These are phyloP conservation scores for Tricholoma flavovirens DNA, from an alignment of 768 basidiomycete genomes.

Conservation along the genomic window DNA sequence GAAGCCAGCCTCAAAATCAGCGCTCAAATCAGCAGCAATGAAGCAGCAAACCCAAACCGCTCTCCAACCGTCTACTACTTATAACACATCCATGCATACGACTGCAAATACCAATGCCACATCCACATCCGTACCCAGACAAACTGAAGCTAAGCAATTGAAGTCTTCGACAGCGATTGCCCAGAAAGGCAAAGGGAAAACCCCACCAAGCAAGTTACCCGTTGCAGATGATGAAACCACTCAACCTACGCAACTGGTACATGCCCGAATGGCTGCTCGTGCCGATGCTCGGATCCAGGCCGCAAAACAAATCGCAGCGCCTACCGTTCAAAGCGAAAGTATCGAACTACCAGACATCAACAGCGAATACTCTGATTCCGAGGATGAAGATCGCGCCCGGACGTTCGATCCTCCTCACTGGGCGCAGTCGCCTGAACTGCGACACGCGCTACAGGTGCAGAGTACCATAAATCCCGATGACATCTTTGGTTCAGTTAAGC, in stretches of 20 bases:
- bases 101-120: slow-evolving; percentile 16
- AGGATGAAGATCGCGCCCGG: slow-evolving; percentile 74
- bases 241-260: slow-evolving; percentile 59
- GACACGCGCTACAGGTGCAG: slow-evolving; percentile 73
- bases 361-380: slow-evolving; percentile 96
- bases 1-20: slow-evolving; percentile 52
- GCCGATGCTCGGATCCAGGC: slow-evolving; percentile 64
- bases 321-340: slow-evolving; percentile 59
- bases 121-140: slow-evolving; percentile 25
- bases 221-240: slow-evolving; percentile 43
- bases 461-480: slow-evolving; percentile 86
- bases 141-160: slow-evolving; percentile 30
- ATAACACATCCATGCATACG: slow-evolving; percentile 33
- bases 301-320: slow-evolving; percentile 29
- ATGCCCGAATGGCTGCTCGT: slow-evolving; percentile 67
- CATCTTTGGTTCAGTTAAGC: slow-evolving; percentile 85
- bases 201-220: slow-evolving; percentile 21
- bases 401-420: slow-evolving; percentile 78
- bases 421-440: slow-evolving; percentile 88
- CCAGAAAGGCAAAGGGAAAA: slow-evolving; percentile 47
- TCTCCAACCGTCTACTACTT: slow-evolving; percentile 32
- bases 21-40: slow-evolving; percentile 38
- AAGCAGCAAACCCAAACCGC: slow-evolving; percentile 31
- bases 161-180: slow-evolving; percentile 21
- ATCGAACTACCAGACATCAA: slow-evolving; percentile 94